These are phyloP conservation scores for Lactarius sanguifluus DNA, from an alignment of 768 basidiomycete species.

Conservation along the genomic window DNA sequence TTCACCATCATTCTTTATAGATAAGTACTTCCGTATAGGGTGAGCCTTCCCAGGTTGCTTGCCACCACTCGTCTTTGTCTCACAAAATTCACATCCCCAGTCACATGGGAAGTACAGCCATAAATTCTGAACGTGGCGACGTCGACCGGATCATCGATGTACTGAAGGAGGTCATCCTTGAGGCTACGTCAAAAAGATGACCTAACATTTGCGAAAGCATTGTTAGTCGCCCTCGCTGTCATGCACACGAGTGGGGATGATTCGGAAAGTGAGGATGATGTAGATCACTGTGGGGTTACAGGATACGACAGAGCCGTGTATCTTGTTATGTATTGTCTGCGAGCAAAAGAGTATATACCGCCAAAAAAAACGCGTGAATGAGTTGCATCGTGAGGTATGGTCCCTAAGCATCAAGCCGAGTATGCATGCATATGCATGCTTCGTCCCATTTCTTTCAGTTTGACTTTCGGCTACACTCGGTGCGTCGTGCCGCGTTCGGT, in stretches of 20 bases:
- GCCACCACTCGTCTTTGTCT: conserved; percentile 6
- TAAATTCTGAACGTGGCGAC: conserved; percentile 68
- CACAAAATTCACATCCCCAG: conserved; percentile 37
- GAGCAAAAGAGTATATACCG: not conserved
- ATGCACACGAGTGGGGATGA: not conserved
- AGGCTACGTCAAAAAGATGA: conserved; percentile 33
- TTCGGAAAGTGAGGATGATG: not conserved
- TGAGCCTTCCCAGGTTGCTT: conserved; percentile 29
- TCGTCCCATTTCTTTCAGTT: too few species aligned
- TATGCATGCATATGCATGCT: too few species aligned
- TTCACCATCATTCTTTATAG: conserved; percentile 39
- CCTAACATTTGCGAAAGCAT: not conserved
- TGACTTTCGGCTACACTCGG: too few species aligned
- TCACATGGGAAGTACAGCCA: conserved; percentile 90
- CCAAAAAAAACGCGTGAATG: not conserved
- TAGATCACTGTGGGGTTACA: not conserved
- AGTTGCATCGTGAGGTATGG: not conserved
- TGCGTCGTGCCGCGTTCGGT: too few species aligned
- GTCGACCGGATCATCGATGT: conserved; percentile 68
- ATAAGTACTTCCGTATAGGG: conserved; percentile 92
- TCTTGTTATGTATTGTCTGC: not conserved
- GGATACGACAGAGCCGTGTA: not conserved
- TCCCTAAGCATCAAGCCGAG: too few species aligned
- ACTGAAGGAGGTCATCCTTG: conserved; percentile 57
- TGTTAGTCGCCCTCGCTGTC: not conserved